Evolutionary conservation across 768 basidiomycete species (phyloP), one percentile per base, ranked within the genome.

Genomic region (Mycena polygramma): DNA sequence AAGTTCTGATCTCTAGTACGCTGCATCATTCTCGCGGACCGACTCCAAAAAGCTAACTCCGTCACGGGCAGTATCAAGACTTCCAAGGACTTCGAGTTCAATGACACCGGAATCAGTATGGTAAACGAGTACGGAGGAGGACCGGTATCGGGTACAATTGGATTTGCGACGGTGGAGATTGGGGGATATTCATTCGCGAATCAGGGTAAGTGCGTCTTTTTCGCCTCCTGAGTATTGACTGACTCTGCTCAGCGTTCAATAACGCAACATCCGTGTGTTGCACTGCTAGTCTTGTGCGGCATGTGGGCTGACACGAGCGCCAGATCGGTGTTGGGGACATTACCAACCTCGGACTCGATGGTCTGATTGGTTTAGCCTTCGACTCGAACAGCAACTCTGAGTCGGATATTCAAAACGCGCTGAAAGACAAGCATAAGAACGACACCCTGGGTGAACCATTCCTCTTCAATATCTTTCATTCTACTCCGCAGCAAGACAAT

Each of bases 381-480:
- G 43, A 57, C 8, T 30, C 30, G 30, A 30, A 30, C 30, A 17
- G 57, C 22, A 9, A 8, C 7, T 1, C 3, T 0, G 9, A 26
- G 5, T 48, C 59, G 7, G 7, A 10, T 36, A 22, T 60, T 8
- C 19, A 11, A 13, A 30, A 17, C 8, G 15, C 58, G 9, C 2
- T 60, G 14, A 5, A 14, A 30, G 7, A 4, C 7, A 35, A 41
- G 7, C 22, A 17, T 7, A 2, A 7, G 22, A 14, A 63, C n/a
- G 20, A 37, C 20, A 51, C 2, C 26, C 2, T n/a, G 4, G 43
- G 53, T 9, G 11, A 64, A 22, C 63, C 63, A 2, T 64, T 64
- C 30, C 10, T 64, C 26, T 55, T 17, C 43, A 64, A 64, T 30
- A 46, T 64, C 6, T 64, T 64, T 20, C 39, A 43, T 10, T 53